These are phyloP conservation scores for Wallacemonas sp. DNA, from an alignment of 208 protist genomes.

Conservation along the genomic window DNA sequence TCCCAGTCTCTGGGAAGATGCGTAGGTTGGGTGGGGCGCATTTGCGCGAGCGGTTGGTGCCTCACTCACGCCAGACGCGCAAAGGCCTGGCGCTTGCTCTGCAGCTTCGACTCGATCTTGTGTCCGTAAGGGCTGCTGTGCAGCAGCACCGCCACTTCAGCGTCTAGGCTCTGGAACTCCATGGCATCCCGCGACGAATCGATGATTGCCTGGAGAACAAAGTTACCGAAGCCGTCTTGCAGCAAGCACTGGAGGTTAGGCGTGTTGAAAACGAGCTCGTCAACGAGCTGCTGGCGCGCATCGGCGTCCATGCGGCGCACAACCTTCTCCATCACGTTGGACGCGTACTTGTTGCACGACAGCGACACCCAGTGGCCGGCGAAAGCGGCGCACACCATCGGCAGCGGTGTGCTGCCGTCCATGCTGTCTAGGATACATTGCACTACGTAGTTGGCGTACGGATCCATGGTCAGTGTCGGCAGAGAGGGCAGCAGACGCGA, in stretches of 20 bases:
- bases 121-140: constrained; percentile 70
- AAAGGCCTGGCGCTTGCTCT: constrained; percentile 14
- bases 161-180: constrained; percentile 50
- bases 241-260: constrained; percentile 59
- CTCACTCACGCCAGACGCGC: neutral
- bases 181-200: constrained; percentile 37
- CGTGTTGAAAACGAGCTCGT: constrained; percentile 61
- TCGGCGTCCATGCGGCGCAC: constrained; percentile 38
- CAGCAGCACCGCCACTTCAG: constrained; percentile 39
- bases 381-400: constrained; percentile 45
- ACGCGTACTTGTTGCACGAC: constrained; percentile 86
- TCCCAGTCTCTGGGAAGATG: too few relatives aligned
- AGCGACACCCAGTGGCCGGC: constrained; percentile 58
- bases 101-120: constrained; percentile 71
- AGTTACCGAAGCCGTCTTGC: constrained; percentile 85
- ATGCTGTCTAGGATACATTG: constrained; percentile 81
- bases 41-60: too few relatives aligned
- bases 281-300: constrained; percentile 40
- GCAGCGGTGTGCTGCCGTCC: constrained; percentile 29
- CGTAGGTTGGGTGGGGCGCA: too few relatives aligned
- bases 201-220: constrained; percentile 84
- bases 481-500: constrained; percentile 54
- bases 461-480: constrained; percentile 58
- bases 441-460: constrained; percentile 90
- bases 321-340: constrained; percentile 89